These are phyloP conservation scores for Macrocybe sp. DNA, from an alignment of 1,284 basidiomycete genomes.

Conservation along the genomic window DNA sequence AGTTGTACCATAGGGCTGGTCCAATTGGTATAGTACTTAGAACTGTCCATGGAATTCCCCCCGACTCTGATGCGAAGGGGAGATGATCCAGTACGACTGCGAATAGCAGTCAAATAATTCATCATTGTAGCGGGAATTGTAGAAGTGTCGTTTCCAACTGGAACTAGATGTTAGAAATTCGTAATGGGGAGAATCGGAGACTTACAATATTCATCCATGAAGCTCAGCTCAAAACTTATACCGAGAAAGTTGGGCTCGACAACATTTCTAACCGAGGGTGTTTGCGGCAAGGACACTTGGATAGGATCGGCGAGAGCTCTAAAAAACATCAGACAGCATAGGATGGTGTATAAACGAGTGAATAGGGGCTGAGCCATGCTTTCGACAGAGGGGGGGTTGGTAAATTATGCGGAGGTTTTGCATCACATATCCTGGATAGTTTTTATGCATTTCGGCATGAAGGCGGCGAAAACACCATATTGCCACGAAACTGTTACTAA, in stretches of 20 bases:
- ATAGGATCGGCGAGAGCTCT: conserved; percentile 17
- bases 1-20: conserved; percentile 35
- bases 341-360: conserved; percentile 11
- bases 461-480: too few species aligned
- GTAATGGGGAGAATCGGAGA: background rate
- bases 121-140: conserved; percentile 30
- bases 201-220: conserved; percentile 33
- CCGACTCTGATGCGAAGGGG: conserved; percentile 44
- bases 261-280: conserved; percentile 23
- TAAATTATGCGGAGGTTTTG: background rate
- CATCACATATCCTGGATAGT: too few species aligned
- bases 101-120: conserved; percentile 33
- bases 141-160: conserved; percentile 36
- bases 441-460: too few species aligned
- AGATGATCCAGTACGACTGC: conserved; percentile 25
- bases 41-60: conserved; percentile 41
- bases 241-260: conserved; percentile 37
- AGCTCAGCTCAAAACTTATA: conserved; percentile 38
- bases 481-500: background rate
- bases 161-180: background rate
- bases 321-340: conserved; percentile 6
- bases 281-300: conserved; percentile 21
- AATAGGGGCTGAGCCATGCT: background rate
- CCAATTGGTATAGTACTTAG: conserved; percentile 34
- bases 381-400: background rate